These are phyloP conservation scores for Clitopilus hobsonii DNA, from an alignment of 768 basidiomycete genomes.

Conservation along the genomic window DNA sequence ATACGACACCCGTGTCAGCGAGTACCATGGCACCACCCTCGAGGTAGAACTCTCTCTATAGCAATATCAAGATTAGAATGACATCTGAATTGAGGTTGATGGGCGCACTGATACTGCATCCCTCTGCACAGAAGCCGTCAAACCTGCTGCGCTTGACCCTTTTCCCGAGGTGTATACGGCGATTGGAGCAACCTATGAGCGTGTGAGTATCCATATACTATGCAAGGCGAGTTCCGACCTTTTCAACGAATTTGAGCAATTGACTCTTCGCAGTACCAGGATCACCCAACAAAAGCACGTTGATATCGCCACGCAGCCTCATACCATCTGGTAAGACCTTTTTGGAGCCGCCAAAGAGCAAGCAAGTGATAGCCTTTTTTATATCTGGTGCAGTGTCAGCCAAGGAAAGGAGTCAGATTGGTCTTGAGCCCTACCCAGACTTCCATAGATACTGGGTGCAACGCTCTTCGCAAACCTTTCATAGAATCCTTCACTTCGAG, in stretches of 20 bases:
- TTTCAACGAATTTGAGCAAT: constrained; percentile 97
- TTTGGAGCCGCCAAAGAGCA: constrained; percentile 97
- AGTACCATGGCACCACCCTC: constrained; percentile 99
- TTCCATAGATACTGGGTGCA: constrained; percentile 95
- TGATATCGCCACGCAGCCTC: constrained; percentile 95
- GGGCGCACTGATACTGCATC: constrained; percentile 79
- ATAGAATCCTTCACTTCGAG: constrained; percentile 84
- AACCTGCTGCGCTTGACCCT: constrained; percentile 96
- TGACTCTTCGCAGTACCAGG: constrained; percentile 99
- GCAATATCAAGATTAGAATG: neutral
- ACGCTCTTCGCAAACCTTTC: constrained; percentile 93
- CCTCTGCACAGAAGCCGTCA: constrained; percentile 95
- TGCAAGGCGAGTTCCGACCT: constrained; percentile 57
- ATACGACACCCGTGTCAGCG: constrained; percentile 96
- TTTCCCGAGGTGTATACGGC: constrained; percentile 99
- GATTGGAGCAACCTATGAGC: constrained; percentile 97
- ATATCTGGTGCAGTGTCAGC: constrained; percentile 59
- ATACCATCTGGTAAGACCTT: constrained; percentile 97
- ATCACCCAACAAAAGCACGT: constrained; percentile 93
- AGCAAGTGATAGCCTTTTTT: constrained; percentile 94
- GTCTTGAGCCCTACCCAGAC: constrained; percentile 60
- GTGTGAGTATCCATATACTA: too few relatives aligned
- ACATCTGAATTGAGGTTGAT: neutral
- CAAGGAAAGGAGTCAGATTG: neutral
- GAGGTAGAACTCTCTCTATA: constrained; percentile 93